Evolutionary conservation across 306 rosid genomes (phyloP).

Genomic region (Rosa chinensis): DNA sequence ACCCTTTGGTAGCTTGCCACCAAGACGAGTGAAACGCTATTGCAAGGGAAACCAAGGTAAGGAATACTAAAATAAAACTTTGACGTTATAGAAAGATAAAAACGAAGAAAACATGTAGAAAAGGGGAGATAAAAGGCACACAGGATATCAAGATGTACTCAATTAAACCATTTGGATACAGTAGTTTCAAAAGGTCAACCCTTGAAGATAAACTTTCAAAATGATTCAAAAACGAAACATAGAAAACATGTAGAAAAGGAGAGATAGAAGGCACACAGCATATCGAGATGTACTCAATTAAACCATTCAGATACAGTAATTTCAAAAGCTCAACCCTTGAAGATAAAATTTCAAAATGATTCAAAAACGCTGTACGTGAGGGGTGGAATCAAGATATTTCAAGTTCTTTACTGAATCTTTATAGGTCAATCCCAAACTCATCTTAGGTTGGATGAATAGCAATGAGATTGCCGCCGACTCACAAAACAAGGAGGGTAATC

Average conservation of each 20-base stretch:
- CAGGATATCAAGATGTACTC: neutral
- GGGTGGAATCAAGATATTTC: conserved; percentile 2
- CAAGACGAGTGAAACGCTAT: conserved; percentile 96
- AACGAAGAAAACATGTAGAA: neutral
- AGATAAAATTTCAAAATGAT: neutral
- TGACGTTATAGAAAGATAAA: neutral
- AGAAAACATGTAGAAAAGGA: too few relatives aligned
- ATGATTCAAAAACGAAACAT: neutral
- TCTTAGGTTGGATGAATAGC: neutral
- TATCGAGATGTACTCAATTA: neutral
- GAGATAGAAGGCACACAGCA: too few relatives aligned
- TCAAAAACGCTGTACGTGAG: neutral
- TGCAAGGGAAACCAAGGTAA: conserved; percentile 30
- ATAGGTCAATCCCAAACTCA: neutral
- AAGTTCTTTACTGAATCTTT: neutral
- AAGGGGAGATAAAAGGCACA: too few relatives aligned
- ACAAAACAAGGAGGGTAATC: neutral
- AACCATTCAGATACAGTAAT: neutral
- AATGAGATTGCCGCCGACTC: neutral
- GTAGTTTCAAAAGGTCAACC: neutral
- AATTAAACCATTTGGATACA: neutral
- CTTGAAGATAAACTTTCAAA: neutral
- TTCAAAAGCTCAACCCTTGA: neutral
- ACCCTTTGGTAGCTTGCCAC: conserved; percentile 97
- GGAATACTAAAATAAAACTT: conserved; percentile 1